Evolutionary conservation across 1,284 basidiomycete genomes (phyloP), one percentile per base, ranked within the genome.

Genomic region (Porodaedalea pini): DNA sequence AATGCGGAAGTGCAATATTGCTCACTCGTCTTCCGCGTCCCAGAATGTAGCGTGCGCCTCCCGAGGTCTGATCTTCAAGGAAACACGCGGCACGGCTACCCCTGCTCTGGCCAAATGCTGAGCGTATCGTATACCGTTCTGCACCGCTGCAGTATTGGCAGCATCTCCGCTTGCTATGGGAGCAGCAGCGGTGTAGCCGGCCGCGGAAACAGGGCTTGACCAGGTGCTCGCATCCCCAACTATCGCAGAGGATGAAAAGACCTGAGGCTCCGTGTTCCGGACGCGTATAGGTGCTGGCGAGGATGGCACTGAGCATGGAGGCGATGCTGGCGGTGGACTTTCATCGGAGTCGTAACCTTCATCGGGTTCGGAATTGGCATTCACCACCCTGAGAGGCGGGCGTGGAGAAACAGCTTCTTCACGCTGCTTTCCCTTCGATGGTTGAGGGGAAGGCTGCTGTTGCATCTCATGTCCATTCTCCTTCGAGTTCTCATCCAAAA

Each of bases 21-120:
- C 47, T 49, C n/a, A 53, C 51, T 39, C 51, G 40, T 44, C 37
- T 32, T 53, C 17, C 10, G 31, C 40, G 21, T 53, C 51, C 53
- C 53, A 48, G 29, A 23, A 47, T 2, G 44, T 48, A 8, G 31
- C n/a, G 21, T 45, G 41, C 6, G 17, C 31, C 5, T 45, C 43
- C 6, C 4, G 13, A 25, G 32, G 41, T 4, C 21, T 32, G 41
- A 53, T 43, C 13, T 29, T 19, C 19, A 51, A 25, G 2, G 36
- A 27, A 10, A 27, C 23, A 19, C 25, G 13, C 4, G 34, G 36
- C 3, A 11, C 36, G 17, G 4, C 5, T n/a, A 21, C 2, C 4
- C 19, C 40, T 15, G 13, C 19, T 3, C 8, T 41, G 13, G 13
- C 19, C 40, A 41, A 2, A 19, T n/a, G 19, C 15, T 3, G 32